These are phyloP conservation scores for Phytomonas sp. DNA, from an alignment of 208 protist genomes.

Conservation along the genomic window DNA sequence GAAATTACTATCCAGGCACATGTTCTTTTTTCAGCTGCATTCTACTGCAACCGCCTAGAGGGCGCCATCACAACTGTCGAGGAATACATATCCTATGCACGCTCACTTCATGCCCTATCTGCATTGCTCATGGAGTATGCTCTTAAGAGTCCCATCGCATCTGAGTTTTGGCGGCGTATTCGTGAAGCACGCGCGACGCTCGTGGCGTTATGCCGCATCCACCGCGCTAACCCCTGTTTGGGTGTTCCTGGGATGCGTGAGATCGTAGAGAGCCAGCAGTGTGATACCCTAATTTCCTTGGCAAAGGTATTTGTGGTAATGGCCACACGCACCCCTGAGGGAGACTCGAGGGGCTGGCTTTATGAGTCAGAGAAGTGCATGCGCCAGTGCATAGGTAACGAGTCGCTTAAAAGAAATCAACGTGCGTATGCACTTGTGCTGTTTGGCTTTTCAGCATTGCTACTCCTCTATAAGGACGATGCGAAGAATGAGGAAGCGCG, in stretches of 20 bases:
- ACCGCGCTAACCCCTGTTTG: slow-evolving; percentile 46
- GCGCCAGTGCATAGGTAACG: slow-evolving; percentile 51
- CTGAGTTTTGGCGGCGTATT: slow-evolving; percentile 75
- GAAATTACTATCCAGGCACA: slow-evolving; percentile 67
- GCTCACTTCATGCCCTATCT: slow-evolving; percentile 67
- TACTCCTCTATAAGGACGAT: slow-evolving; percentile 62
- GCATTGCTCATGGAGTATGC: slow-evolving; percentile 74
- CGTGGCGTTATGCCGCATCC: slow-evolving; percentile 62
- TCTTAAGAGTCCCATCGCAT: slow-evolving; percentile 61
- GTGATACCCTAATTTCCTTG: slow-evolving; percentile 63
- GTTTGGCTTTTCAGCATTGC: slow-evolving; percentile 58
- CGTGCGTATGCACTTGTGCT: slow-evolving; percentile 44
- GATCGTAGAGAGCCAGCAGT: slow-evolving; percentile 66
- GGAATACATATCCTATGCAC: slow-evolving; percentile 75
- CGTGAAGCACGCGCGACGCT: slow-evolving; percentile 70
- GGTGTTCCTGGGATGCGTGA: slow-evolving; percentile 48
- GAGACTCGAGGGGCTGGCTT: slow-evolving; percentile 48
- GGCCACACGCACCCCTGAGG: slow-evolving; percentile 65
- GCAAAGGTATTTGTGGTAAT: slow-evolving; percentile 78
- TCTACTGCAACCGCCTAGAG: slow-evolving; percentile 73
- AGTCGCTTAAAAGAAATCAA: slow-evolving; percentile 26
- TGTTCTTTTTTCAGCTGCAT: slow-evolving; percentile 75
- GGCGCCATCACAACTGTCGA: slow-evolving; percentile 71
- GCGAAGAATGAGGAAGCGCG: slow-evolving; percentile 50
- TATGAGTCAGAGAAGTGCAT: slow-evolving; percentile 75